Conservation (phyloP, 176 grass and related monocot species). For the Ensete ventricosum region DNA sequence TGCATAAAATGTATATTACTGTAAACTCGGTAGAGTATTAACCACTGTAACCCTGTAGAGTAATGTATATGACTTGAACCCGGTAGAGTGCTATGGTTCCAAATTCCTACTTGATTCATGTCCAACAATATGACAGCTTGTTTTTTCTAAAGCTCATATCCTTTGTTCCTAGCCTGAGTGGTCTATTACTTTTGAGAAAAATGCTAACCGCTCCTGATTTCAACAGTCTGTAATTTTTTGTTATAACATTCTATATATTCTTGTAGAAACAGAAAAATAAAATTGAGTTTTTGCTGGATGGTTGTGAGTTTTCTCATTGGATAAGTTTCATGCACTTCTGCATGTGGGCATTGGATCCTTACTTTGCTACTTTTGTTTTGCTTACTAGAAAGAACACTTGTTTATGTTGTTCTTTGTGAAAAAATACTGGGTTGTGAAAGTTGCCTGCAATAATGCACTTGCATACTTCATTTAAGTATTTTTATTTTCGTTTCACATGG, state of each 20-base stretch:
- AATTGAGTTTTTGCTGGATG: no score
- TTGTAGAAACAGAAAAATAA: no score
- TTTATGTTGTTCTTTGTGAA: neutral
- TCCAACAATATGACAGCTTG: no score
- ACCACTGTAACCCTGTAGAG: neutral
- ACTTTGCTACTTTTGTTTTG: neutral
- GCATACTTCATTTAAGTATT: no score
- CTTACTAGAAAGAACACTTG: neutral
- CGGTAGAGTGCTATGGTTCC: neutral
- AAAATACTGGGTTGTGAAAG: neutral
- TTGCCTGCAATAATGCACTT: no score
- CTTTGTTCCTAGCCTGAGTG: neutral
- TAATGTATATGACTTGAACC: neutral
- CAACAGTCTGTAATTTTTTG: neutral
- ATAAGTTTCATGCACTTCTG: no score
- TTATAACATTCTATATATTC: no score
- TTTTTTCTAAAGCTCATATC: neutral
- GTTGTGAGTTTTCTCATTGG: no score
- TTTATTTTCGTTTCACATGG: no score
- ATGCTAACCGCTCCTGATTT: neutral
- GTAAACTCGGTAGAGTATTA: neutral
- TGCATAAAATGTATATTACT: neutral
- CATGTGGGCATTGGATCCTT: no score
- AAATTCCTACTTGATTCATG: neutral
- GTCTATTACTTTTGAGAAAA: neutral